Base-by-base conservation (phyloP, 2,329 filamentous ascomycete species). In the Paracamarosporium sp. region DNA sequence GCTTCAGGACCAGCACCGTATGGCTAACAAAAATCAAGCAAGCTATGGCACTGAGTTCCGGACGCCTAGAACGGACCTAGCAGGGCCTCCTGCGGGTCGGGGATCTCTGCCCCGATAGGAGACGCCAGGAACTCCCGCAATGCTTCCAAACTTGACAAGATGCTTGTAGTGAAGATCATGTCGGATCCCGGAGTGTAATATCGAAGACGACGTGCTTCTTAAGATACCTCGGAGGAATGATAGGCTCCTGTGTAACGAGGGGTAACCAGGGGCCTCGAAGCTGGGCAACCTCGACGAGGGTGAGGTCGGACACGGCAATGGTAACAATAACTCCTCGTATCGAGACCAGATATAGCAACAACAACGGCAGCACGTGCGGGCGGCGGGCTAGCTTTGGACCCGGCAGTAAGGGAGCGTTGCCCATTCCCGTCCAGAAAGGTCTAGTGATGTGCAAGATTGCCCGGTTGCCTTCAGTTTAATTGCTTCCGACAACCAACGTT, bases 121-220 rank as follows among this genome's bases (percentile, higher is more conserved):
- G 70, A n/a, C 25, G 64, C 65, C 8, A 73, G 66, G 36, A 71
- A 73, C 2, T 61, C 53, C n/a, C 59, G 41, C 59, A 73, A 71
- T 70, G n/a, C n/a, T n/a, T n/a, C n/a, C n/a, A n/a, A n/a, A n/a
- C n/a, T n/a, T n/a, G n/a, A n/a, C n/a, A n/a, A 75, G 46, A 71
- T 53, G 12, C 72, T 71, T n/a, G 72, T 59, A 66, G 74, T 71
- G 63, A 67, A 74, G 48, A 73, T 54, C 44, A 69, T 51, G 31
- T 60, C 55, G 50, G 70, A 59, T 45, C 71, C 68, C 51, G 72
- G 57, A 57, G 70, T 60, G 62, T 68, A 71, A 52, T 52, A 60
- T 71, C 73, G 60, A 73, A 73, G 30, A 59, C 61, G 9, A 71
- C 71, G 31, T 65, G 66, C 31, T 63, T 73, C 68, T 60, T 51